These are phyloP conservation scores for Calycina herbarum DNA, from an alignment of 2,329 filamentous ascomycete species.

Conservation along the genomic window DNA sequence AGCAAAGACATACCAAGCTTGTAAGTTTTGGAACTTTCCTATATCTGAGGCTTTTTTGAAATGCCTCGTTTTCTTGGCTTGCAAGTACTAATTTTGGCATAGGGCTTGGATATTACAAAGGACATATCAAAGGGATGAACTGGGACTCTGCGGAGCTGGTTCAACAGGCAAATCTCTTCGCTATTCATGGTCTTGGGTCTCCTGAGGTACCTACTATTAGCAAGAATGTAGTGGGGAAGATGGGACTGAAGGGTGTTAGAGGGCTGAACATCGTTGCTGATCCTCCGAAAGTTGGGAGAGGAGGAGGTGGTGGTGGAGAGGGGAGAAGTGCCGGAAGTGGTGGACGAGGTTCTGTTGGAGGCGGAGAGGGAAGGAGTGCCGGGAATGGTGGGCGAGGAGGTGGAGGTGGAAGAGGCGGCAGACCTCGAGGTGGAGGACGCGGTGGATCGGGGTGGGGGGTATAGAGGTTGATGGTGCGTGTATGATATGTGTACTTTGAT, in stretches of 20 bases:
- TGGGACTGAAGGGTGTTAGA: slow-evolving; percentile 52
- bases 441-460: too few relatives aligned
- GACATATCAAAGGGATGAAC: slow-evolving; percentile 44
- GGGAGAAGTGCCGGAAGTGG: slow-evolving; percentile 18
- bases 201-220: slow-evolving; percentile 47
- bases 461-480: too few relatives aligned
- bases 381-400: slow-evolving; percentile 12
- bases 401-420: slow-evolving; percentile 17
- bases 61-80: neutral
- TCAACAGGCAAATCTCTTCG: slow-evolving; percentile 49
- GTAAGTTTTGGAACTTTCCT: slow-evolving; percentile 26
- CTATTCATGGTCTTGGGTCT: slow-evolving; percentile 46
- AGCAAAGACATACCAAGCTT: slow-evolving; percentile 54
- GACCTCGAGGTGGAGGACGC: neutral
- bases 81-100: neutral
- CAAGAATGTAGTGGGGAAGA: slow-evolving; percentile 52
- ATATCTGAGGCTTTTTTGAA: neutral
- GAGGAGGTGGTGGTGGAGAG: slow-evolving; percentile 22
- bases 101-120: slow-evolving; percentile 53
- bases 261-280: slow-evolving; percentile 49
- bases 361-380: neutral
- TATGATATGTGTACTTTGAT: too few relatives aligned
- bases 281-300: slow-evolving; percentile 25
- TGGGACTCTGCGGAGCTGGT: slow-evolving; percentile 43
- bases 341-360: neutral